phyloP scores from a whole-genome alignment of 2,329 filamentous ascomycete genomes.

The Exophiala sp. region DNA sequence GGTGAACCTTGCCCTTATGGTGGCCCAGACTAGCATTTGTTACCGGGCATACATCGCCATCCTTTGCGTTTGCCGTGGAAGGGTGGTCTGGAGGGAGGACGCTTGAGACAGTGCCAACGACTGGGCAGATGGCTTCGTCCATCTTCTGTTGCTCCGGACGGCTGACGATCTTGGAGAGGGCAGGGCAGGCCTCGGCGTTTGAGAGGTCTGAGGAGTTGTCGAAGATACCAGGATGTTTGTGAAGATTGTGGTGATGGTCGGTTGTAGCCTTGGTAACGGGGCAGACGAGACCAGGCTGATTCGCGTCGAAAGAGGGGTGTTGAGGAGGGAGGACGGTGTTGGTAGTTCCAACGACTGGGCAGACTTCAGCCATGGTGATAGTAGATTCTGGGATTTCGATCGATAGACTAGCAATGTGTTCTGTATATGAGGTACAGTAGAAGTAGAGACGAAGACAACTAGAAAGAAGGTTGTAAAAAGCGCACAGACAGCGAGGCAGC shows the following conservation, averaged over 20 bases:
- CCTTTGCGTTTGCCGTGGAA: constrained; percentile 19
- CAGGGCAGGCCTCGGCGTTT: constrained; percentile 26
- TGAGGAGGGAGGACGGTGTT: constrained; percentile 28
- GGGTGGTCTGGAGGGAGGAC: constrained; percentile 28
- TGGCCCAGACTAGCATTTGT: constrained; percentile 26
- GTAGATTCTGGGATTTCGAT: background rate
- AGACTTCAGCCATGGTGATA: constrained; percentile 22
- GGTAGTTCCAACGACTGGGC: constrained; percentile 28
- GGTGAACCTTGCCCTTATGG: constrained; percentile 23
- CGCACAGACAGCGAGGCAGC: too few relatives aligned
- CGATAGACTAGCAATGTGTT: too few relatives aligned
- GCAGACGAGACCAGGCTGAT: constrained; percentile 26
- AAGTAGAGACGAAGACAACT: too few relatives aligned
- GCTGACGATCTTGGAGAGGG: constrained; percentile 25
- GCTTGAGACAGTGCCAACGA: constrained; percentile 26
- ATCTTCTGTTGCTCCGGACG: constrained; percentile 24
- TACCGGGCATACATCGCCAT: constrained; percentile 26
- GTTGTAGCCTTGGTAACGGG: constrained; percentile 27
- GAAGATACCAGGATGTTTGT: constrained; percentile 26
- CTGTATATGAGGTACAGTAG: too few relatives aligned
- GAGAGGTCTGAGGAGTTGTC: constrained; percentile 11
- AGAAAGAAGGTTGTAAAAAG: too few relatives aligned
- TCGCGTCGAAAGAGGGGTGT: constrained; percentile 25
- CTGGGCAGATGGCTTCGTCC: constrained; percentile 29
- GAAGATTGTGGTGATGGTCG: constrained; percentile 28